phyloP scores from a whole-genome alignment of 2,329 filamentous ascomycete genomes.

The Verticillium klebahnii region DNA sequence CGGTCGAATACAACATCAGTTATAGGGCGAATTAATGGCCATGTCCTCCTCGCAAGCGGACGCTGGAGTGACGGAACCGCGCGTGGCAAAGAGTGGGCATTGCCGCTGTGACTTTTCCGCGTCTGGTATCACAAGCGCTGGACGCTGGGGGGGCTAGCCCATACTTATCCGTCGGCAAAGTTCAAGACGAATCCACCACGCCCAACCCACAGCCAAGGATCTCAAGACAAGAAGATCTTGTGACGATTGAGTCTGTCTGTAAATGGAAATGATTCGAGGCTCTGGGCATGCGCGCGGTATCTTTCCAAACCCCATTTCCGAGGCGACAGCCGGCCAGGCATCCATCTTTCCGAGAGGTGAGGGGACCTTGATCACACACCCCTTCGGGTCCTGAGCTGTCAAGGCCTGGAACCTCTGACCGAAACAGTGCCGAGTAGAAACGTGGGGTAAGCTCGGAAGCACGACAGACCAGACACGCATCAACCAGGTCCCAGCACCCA shows the following conservation, averaged over 20 bases:
- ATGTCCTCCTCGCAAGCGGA: not conserved
- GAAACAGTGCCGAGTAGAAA: not conserved
- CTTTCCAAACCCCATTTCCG: not conserved
- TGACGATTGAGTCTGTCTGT: not conserved
- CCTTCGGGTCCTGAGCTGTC: no score
- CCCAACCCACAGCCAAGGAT: not conserved
- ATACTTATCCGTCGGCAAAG: slow-evolving; percentile 1
- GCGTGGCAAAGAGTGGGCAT: not conserved
- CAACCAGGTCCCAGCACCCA: not conserved
- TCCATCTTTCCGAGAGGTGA: not conserved
- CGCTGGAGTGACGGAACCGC: not conserved
- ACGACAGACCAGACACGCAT: not conserved
- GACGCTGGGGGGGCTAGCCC: not conserved
- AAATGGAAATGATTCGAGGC: not conserved
- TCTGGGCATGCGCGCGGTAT: not conserved
- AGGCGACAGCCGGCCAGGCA: not conserved
- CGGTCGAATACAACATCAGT: not conserved
- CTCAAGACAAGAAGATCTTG: not conserved
- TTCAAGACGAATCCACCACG: not conserved
- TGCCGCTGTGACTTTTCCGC: not conserved
- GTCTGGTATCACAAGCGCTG: not conserved
- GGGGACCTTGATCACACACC: not conserved
- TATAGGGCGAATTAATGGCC: not conserved
- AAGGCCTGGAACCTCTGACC: not conserved
- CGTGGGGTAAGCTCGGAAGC: not conserved